A percentile compares a stretch with the other conserved stretches of the same genome.
phyloP scores from a whole-genome alignment of 2,329 filamentous ascomycete genomes.

The Penicillium italicum region DNA sequence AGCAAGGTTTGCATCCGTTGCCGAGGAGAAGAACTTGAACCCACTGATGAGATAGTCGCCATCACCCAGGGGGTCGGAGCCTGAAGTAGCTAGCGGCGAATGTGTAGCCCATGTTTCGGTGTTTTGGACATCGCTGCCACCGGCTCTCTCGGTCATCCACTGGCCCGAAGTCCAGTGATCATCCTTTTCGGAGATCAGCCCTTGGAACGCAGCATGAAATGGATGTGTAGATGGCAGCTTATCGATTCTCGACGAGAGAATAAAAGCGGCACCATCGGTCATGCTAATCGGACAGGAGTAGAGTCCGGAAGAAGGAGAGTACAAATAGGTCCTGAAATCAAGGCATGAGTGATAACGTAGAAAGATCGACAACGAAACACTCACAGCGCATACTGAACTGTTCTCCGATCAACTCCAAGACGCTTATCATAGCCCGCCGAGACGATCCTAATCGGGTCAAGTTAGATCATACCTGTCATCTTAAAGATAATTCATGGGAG shows the following conservation, averaged over 20 bases:
- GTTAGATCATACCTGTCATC: constrained; percentile 24
- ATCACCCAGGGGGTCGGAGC: constrained; percentile 16
- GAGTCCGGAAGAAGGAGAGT: constrained; percentile 57
- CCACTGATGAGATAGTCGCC: constrained; percentile 52
- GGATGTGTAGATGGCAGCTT: constrained; percentile 16
- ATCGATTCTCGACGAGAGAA: constrained; percentile 24
- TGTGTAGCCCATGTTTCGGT: constrained; percentile 36
- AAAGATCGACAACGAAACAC: background rate
- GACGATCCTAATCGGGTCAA: background rate
- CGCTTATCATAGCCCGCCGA: background rate
- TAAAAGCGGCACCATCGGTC: constrained; percentile 43
- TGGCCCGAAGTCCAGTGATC: constrained; percentile 38
- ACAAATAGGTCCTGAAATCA: constrained; percentile 49
- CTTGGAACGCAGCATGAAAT: constrained; percentile 25
- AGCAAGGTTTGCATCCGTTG: constrained; percentile 62
- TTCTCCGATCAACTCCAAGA: background rate
- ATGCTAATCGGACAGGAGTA: constrained; percentile 65
- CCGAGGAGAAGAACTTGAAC: constrained; percentile 70
- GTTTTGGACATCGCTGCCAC: constrained; percentile 36
- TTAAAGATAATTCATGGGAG: background rate
- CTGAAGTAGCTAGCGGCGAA: constrained; percentile 14
- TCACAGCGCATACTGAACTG: constrained; percentile 5
- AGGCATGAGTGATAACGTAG: background rate
- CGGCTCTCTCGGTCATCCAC: constrained; percentile 40
- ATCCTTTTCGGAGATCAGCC: constrained; percentile 27